Evolutionary conservation across 139 green algal species (phyloP).

Genomic region (Coelastrella sp.): DNA sequence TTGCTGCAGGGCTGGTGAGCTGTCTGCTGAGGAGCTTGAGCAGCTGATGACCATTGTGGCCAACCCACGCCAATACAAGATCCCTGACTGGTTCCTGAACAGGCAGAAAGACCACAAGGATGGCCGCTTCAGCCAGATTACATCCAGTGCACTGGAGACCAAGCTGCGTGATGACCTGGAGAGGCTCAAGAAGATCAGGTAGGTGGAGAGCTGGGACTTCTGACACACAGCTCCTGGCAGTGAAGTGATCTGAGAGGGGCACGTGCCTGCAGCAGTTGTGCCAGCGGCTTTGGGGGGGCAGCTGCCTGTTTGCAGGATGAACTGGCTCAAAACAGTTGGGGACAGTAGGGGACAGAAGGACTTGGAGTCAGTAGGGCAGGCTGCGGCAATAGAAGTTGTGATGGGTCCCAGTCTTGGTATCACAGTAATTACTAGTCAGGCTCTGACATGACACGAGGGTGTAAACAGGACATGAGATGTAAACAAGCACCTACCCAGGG

Average conservation of each 20-base stretch:
- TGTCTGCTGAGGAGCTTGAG: conserved; percentile 97
- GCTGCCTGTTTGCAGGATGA: background rate
- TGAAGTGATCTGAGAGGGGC: too few species aligned
- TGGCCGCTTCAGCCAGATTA: conserved; percentile 89
- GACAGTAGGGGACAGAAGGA: too few species aligned
- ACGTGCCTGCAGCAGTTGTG: background rate
- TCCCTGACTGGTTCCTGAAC: conserved; percentile 99
- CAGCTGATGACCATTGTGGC: conserved; percentile 97
- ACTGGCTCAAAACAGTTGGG: too few species aligned
- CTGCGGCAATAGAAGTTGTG: too few species aligned
- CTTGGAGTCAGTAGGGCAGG: too few species aligned
- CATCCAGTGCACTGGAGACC: conserved; percentile 90
- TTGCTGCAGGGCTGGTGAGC: conserved; percentile 87
- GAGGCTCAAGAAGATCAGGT: conserved; percentile 99
- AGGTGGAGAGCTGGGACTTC: background rate
- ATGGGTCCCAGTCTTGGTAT: too few species aligned
- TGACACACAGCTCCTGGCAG: too few species aligned
- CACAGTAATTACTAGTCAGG: too few species aligned
- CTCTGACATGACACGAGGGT: too few species aligned
- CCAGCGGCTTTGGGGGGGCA: background rate
- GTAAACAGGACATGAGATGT: too few species aligned
- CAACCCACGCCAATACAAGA: conserved; percentile 99
- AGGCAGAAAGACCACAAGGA: conserved; percentile 96
- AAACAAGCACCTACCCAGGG: too few species aligned
- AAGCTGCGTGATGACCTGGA: conserved; percentile 98